Conservation (phyloP, 2,329 filamentous ascomycete species). For the Calonectria hongkongensis region DNA sequence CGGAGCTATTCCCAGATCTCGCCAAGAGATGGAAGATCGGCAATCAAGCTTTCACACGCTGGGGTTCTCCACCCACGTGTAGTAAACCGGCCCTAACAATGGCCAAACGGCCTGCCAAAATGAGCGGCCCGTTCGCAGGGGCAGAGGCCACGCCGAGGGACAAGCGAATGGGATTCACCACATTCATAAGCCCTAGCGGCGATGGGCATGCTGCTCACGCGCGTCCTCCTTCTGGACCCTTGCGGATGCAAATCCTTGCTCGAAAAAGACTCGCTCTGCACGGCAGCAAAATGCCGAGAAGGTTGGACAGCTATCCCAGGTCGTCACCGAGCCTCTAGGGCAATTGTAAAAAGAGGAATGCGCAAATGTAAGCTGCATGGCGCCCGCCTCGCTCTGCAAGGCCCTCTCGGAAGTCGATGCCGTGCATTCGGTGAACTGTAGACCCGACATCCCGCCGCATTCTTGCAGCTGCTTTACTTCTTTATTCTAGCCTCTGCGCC, state of each 20-base stretch:
- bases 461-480: neutral
- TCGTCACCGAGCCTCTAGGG: conserved; percentile 35
- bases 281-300: conserved; percentile 39
- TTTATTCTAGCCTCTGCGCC: neutral
- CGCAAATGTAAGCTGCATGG: conserved; percentile 17
- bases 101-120: conserved; percentile 19
- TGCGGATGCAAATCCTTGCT: neutral
- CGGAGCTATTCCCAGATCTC: conserved; percentile 30
- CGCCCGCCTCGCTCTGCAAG: neutral
- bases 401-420: conserved; percentile 1
- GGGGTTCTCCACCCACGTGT: conserved; percentile 46
- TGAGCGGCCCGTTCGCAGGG: conserved; percentile 12
- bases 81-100: conserved; percentile 11
- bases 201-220: conserved; percentile 4
- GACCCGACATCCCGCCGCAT: neutral
- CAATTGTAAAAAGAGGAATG: neutral
- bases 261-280: neutral
- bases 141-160: neutral
- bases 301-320: conserved; percentile 38
- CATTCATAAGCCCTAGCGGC: conserved; percentile 31
- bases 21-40: conserved; percentile 41
- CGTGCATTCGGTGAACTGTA: neutral
- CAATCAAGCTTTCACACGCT: conserved; percentile 25
- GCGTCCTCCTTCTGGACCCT: neutral
- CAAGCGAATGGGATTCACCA: conserved; percentile 31